Evolutionary conservation across 2,329 filamentous ascomycete species (phyloP).

Genomic region (Knoxdaviesia proteae): DNA sequence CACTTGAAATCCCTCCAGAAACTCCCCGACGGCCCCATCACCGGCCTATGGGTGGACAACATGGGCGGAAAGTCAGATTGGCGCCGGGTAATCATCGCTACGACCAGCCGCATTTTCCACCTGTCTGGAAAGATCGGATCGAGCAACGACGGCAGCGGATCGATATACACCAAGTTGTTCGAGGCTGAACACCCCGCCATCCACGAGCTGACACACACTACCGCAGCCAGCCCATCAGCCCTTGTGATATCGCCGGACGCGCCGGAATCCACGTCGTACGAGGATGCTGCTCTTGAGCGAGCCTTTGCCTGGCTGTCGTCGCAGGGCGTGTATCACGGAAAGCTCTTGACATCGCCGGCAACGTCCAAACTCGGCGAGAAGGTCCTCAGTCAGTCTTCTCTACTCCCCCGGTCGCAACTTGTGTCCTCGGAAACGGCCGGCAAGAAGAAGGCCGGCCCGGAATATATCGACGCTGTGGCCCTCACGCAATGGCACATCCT

Average conservation of each 20-base stretch:
- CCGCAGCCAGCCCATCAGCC: conserved; percentile 31
- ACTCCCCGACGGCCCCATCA: conserved; percentile 61
- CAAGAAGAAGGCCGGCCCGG: conserved; percentile 44
- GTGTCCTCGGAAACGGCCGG: conserved; percentile 43
- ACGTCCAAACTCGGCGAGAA: conserved; percentile 45
- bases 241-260: conserved; percentile 61
- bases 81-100: conserved; percentile 60
- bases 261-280: conserved; percentile 29
- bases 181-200: conserved; percentile 64
- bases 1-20: conserved; percentile 73
- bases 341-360: conserved; percentile 40
- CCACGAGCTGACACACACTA: conserved; percentile 35
- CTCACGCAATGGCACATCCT: conserved; percentile 90
- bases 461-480: conserved; percentile 58
- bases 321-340: conserved; percentile 76
- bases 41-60: conserved; percentile 67
- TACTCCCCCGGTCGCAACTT: conserved; percentile 55
- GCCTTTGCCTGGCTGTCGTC: conserved; percentile 81
- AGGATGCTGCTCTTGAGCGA: conserved; percentile 40
- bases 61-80: conserved; percentile 47
- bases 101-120: conserved; percentile 58
- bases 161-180: conserved; percentile 73
- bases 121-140: conserved; percentile 59
- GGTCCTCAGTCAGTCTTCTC: conserved; percentile 59
- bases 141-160: conserved; percentile 59